Evolutionary conservation across 352 stramenopile genomes (phyloP), one percentile per base, ranked within the genome.

Genomic region (Phytophthora pseudosyringae): DNA sequence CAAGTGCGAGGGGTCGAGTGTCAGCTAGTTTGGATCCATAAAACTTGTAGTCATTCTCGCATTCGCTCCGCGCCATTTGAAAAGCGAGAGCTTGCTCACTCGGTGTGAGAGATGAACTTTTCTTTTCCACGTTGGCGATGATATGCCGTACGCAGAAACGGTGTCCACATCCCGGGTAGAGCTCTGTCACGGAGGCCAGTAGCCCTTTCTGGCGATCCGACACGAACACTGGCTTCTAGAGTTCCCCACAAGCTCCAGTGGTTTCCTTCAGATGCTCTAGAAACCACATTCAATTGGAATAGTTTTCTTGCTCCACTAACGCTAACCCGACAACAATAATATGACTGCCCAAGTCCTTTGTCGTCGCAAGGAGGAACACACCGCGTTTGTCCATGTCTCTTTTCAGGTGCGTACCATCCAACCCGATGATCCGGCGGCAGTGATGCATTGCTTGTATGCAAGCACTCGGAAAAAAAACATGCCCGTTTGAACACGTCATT

Each of bases 21-120:
- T 43, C 51, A 2, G n/a, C 21, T 15, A 59, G 45, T 29, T 41
- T 59, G 2, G 39, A 59, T n/a, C 29, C 18, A 10, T 59, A 50
- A 29, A 43, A 36, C 11, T 59, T 60, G 31, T 28, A 60, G 33
- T 60, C 39, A 8, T 44, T 51, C 4, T 60, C 52, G 25, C n/a
- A 45, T 10, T 45, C 16, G 28, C 16, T 29, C n/a, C 39, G 5
- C 1, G 51, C 8, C 29, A 59, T 50, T 16, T 41, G 38, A 13
- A 59, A 59, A n/a, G 50, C 10, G 1, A 50, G 15, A 2, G 28
- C 38, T 7, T 51, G 15, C 9, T 59, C 51, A 0, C n/a, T 0
- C 15, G 51, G 38, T 7, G 36, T 21, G 1, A 43, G n/a, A 11
- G 21, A 26, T 0, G 39, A 50, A 26, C 16, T 16, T 32, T 43